phyloP scores from a whole-genome alignment of 1,284 basidiomycete genomes.

The Leccinum huronense region DNA sequence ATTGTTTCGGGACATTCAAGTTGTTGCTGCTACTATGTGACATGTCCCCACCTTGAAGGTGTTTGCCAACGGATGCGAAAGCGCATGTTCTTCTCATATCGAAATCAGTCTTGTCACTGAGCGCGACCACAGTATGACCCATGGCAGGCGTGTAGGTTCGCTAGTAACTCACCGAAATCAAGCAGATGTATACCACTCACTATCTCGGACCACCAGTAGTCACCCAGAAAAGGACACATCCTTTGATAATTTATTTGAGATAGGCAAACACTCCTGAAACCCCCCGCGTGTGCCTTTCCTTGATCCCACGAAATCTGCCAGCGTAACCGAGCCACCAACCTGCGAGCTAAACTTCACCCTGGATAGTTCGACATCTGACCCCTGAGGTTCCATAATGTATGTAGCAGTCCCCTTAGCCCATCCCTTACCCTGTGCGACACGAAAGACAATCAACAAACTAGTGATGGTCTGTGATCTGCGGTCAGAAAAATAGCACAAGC shows the following conservation, averaged over 20 bases:
- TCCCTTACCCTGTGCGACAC: neutral
- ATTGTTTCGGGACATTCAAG: neutral
- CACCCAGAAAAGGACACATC: neutral
- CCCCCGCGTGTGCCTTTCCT: no score
- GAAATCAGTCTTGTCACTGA: neutral
- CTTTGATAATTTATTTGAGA: neutral
- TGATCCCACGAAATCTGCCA: slow-evolving; percentile 21
- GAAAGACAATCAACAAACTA: neutral
- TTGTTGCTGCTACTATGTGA: neutral
- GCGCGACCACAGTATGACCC: neutral
- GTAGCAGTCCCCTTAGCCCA: neutral
- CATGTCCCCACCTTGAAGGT: no score
- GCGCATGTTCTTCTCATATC: no score
- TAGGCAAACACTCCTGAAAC: neutral
- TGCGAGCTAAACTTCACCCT: neutral
- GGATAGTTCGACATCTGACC: neutral
- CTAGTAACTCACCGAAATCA: neutral
- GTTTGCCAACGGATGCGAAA: neutral
- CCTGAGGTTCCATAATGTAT: neutral
- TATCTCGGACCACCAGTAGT: neutral
- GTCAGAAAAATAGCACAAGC: neutral
- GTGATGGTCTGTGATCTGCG: neutral
- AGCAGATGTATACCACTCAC: neutral
- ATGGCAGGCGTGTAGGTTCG: neutral
- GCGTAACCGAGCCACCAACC: neutral